Conservation (phyloP, 225 moss, liverwort and hornwort genomes). For the Physcomitrium patens region DNA sequence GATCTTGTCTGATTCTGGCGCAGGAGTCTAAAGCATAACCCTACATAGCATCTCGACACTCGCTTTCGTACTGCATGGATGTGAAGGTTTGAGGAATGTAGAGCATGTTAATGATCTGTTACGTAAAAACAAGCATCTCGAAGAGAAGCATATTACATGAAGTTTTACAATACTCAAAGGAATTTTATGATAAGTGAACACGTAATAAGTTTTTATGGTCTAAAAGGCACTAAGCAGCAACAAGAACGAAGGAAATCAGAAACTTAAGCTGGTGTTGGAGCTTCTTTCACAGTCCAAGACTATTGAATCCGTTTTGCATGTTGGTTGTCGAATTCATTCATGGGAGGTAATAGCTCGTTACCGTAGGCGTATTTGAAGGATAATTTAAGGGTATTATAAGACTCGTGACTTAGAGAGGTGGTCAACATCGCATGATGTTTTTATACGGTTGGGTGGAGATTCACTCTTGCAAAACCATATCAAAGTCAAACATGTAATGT, state of each 20-base stretch:
- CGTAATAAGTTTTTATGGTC: conserved; percentile 40
- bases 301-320: conserved; percentile 63
- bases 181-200: conserved; percentile 23
- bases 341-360: conserved; percentile 44
- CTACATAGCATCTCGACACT: neutral
- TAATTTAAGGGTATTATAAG: neutral
- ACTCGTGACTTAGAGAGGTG: neutral
- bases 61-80: neutral
- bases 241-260: conserved; percentile 53
- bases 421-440: neutral
- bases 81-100: conserved; percentile 8
- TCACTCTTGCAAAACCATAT: neutral
- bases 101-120: neutral
- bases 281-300: conserved; percentile 63
- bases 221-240: conserved; percentile 53
- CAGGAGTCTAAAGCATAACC: neutral
- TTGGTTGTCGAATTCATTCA: conserved; percentile 58
- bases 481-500: neutral
- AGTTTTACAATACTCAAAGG: no score
- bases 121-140: conserved; percentile 2
- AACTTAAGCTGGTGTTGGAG: conserved; percentile 67
- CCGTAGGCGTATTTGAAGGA: conserved; percentile 10
- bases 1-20: no score
- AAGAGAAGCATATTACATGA: neutral
- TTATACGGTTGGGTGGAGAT: neutral